Evolutionary conservation across 2,329 filamentous ascomycete species (phyloP), one percentile per base, ranked within the genome.

Genomic region (Raffaelea arxii): DNA sequence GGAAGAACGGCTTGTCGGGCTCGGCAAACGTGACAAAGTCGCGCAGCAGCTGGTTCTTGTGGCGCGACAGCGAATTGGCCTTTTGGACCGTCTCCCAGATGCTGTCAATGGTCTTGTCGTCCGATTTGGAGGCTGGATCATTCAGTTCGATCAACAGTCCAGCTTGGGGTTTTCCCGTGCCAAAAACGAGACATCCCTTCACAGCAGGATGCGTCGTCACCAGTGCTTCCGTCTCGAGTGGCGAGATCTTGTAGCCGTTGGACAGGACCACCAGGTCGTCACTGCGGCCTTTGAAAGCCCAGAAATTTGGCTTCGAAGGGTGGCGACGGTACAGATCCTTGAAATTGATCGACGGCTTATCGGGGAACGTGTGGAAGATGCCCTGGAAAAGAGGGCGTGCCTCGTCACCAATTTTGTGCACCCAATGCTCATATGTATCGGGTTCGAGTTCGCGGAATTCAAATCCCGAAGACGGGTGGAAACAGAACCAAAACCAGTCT

Each of bases 181-280:
- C 74, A 0, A 74, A 67, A 1, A 75, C 66, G 1, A 74, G 16
- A 0, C 65, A 68, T 2, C 64, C 65, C 11, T 61, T 63, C 27
- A 75, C 50, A 2, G 58, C 51, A 0, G 66, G 62, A 38, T 72
- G 69, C 7, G 56, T 57, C 7, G 54, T 50, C 3, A 75, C 54
- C 14, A 60, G 62, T 0, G 57, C 54, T 49, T 74, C 71, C 25
- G 73, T 68, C 2, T 59, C 62, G 3, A 69, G 57, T 0, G 70
- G 69, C 48, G 75, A 74, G 5, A 74, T 53, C 55, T 75, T 75
- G 57, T 74, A 69, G 25, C 71, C 71, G 41, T 68, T 73, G 2
- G 65, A 68, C 36, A 75, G 66, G 16, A 75, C 70, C 14, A 74
- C 67, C 39, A 75, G 59, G 49, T 71, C 67, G 47, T 75, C 71